Conservation (phyloP, 306 rosid species). For the Elaeagnus macrophylla region DNA sequence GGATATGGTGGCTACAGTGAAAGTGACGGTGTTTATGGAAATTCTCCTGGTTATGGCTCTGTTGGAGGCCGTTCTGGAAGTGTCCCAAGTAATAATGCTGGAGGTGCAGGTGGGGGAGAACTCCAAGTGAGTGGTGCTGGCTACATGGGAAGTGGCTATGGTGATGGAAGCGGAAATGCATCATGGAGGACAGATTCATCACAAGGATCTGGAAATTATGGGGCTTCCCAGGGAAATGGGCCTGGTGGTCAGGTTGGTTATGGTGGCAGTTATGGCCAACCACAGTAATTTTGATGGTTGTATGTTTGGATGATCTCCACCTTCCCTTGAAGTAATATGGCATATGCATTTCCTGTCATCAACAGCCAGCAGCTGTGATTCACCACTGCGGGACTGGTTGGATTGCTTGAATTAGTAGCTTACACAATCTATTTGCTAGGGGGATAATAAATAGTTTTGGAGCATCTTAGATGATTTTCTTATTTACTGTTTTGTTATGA, state of each 20-base stretch:
- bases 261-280: conserved; percentile 68
- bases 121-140: conserved; percentile 65
- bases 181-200: conserved; percentile 86
- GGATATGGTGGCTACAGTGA: conserved; percentile 87
- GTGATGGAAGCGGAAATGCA: conserved; percentile 80
- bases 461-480: conserved; percentile 63
- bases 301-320: conserved; percentile 31
- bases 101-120: conserved; percentile 65
- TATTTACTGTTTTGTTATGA: conserved; percentile 52
- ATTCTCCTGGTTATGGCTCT: conserved; percentile 68
- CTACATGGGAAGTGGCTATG: conserved; percentile 75
- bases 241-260: conserved; percentile 61
- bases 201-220: conserved; percentile 66
- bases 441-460: conserved; percentile 75
- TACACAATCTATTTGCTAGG: conserved; percentile 75
- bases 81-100: conserved; percentile 49
- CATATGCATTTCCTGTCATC: conserved; percentile 14
- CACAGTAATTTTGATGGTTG: conserved; percentile 51
- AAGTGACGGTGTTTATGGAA: conserved; percentile 73
- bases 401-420: conserved; percentile 85
- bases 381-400: conserved; percentile 83
- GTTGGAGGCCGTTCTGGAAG: conserved; percentile 91
- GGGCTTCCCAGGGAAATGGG: conserved; percentile 66
- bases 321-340: conserved; percentile 20
- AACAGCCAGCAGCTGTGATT: conserved; percentile 46